Conservation (phyloP, 768 basidiomycete genomes). For the Hygrocybe coccinea region DNA sequence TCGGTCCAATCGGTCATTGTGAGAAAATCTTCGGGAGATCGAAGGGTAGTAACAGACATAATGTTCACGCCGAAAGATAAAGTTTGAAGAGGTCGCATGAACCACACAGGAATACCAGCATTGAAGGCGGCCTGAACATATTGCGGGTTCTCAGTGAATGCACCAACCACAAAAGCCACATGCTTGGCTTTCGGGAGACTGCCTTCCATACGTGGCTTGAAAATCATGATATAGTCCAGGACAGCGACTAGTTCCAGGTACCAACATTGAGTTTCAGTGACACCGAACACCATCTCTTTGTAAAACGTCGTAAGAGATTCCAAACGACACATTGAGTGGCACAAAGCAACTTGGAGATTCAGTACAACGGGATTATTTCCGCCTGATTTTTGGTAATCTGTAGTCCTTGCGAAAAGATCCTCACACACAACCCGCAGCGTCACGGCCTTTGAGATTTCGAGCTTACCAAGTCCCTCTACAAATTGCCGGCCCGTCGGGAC, state of each 20-base stretch:
- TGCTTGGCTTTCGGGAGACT: background rate
- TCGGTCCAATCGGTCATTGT: too few relatives aligned
- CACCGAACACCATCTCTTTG: background rate
- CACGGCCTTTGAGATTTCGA: too few relatives aligned
- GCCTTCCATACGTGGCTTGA: constrained; percentile 9
- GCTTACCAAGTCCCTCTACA: too few relatives aligned
- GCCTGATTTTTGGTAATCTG: too few relatives aligned
- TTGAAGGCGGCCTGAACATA: constrained; percentile 9
- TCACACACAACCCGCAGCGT: too few relatives aligned
- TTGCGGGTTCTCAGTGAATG: constrained; percentile 7
- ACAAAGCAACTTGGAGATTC: too few relatives aligned
- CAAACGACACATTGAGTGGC: background rate
- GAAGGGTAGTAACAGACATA: too few relatives aligned
- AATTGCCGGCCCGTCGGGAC: too few relatives aligned
- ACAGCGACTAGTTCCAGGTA: constrained; percentile 12
- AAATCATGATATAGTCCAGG: constrained; percentile 11
- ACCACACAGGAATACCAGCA: constrained; percentile 21
- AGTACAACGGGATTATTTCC: too few relatives aligned
- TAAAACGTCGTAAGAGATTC: constrained; percentile 1
- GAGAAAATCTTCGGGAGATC: too few relatives aligned
- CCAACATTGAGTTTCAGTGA: constrained; percentile 12
- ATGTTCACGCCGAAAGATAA: too few relatives aligned
- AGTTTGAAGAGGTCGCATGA: constrained; percentile 5
- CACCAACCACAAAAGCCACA: constrained; percentile 6
- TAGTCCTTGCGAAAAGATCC: too few relatives aligned